Evolutionary conservation across 2,329 filamentous ascomycete species (phyloP).

Genomic region (Calonectria leucothoes): DNA sequence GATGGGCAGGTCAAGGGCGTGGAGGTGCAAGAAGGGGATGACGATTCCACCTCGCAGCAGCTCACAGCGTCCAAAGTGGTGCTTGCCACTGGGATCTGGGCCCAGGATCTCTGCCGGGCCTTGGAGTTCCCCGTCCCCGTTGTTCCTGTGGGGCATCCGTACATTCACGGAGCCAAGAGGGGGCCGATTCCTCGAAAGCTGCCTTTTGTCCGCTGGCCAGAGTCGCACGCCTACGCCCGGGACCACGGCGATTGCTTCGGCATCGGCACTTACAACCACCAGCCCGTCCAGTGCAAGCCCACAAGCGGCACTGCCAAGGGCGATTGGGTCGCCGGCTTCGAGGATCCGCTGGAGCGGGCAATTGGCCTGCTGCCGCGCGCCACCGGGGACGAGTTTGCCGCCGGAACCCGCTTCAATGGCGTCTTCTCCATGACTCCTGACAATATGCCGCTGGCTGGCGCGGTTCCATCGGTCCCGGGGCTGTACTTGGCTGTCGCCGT

Average conservation of each 20-base stretch:
- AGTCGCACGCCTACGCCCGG: slow-evolving; percentile 36
- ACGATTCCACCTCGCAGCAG: not conserved
- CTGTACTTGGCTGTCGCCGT: slow-evolving; percentile 34
- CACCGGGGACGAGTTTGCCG: slow-evolving; percentile 18
- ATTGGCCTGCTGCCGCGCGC: slow-evolving; percentile 22
- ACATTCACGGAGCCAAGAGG: slow-evolving; percentile 25
- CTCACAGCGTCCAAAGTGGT: slow-evolving; percentile 34
- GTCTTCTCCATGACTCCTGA: slow-evolving; percentile 42
- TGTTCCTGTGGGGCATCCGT: slow-evolving; percentile 37
- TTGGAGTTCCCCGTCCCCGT: slow-evolving; percentile 34
- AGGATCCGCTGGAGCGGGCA: slow-evolving; percentile 26
- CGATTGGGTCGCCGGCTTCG: slow-evolving; percentile 29
- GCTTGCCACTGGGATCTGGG: slow-evolving; percentile 39
- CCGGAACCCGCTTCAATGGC: slow-evolving; percentile 32
- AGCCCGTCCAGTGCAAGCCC: slow-evolving; percentile 23
- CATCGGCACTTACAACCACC: slow-evolving; percentile 37
- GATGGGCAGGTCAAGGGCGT: slow-evolving; percentile 19
- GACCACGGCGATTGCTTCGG: slow-evolving; percentile 36
- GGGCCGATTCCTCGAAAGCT: not conserved
- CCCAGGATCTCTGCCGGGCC: slow-evolving; percentile 26
- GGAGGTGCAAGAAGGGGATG: not conserved
- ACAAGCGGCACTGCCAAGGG: slow-evolving; percentile 26
- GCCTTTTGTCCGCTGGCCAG: slow-evolving; percentile 36
- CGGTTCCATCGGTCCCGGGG: slow-evolving; percentile 1
- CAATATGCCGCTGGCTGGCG: slow-evolving; percentile 38